Conservation (phyloP, 768 basidiomycete species). For the Lentinula lateritia region DNA sequence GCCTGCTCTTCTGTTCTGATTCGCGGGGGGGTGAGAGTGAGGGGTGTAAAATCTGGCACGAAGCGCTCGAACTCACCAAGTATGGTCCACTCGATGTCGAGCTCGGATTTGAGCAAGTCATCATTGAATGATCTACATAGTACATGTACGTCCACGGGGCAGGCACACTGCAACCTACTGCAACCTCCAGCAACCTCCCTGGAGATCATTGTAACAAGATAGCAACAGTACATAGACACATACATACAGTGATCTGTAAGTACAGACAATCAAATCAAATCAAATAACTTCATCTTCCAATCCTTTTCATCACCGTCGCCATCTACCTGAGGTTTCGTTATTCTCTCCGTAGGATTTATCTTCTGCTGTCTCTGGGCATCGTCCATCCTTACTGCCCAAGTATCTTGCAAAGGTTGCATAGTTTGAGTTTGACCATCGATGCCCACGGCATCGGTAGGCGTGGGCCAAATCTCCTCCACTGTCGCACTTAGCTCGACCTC, state of each 20-base stretch:
- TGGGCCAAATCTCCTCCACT: constrained; percentile 61
- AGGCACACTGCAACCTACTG: too few relatives aligned
- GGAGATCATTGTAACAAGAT: background rate
- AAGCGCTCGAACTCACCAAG: too few relatives aligned
- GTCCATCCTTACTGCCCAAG: constrained; percentile 51
- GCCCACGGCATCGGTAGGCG: background rate
- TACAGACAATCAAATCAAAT: constrained; percentile 7
- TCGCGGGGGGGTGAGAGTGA: background rate
- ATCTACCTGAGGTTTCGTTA: constrained; percentile 43
- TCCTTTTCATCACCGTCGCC: constrained; percentile 19
- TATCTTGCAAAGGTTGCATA: constrained; percentile 21
- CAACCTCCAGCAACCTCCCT: background rate
- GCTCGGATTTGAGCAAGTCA: too few relatives aligned
- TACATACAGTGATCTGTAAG: background rate
- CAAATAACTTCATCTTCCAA: constrained; percentile 42
- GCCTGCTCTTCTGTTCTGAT: background rate
- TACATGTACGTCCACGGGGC: too few relatives aligned
- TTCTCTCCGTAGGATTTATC: constrained; percentile 45
- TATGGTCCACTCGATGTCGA: too few relatives aligned
- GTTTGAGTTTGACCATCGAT: background rate
- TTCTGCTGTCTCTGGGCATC: constrained; percentile 42
- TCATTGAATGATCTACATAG: too few relatives aligned
- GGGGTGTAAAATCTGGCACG: too few relatives aligned
- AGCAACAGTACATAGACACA: background rate
- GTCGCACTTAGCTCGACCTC: constrained; percentile 49